Conservation (phyloP, 495 filamentous ascomycete genomes). For the Physcia stellaris region DNA sequence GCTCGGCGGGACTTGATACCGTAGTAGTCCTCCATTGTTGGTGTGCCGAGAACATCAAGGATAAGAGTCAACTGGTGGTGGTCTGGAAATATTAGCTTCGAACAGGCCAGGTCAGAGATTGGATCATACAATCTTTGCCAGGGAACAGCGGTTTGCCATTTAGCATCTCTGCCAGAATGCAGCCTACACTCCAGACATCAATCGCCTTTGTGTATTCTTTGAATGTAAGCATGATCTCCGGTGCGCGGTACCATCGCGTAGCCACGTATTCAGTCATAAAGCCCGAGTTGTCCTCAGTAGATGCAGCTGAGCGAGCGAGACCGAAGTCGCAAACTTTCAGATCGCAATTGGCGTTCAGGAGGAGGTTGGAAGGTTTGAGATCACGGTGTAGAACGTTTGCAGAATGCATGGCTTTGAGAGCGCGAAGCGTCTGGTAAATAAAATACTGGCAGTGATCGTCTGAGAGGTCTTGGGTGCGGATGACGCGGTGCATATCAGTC, state of each 20-base stretch:
- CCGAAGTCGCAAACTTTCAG: constrained; percentile 99
- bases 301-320: constrained; percentile 81
- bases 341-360: constrained; percentile 98
- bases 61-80: constrained; percentile 98
- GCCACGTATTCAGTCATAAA: constrained; percentile 99
- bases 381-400: constrained; percentile 97
- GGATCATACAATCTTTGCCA: constrained; percentile 85
- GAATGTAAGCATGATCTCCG: constrained; percentile 99
- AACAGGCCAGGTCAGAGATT: no score
- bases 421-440: constrained; percentile 98
- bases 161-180: constrained; percentile 99
- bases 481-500: constrained; percentile 99
- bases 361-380: constrained; percentile 89
- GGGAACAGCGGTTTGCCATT: constrained; percentile 98
- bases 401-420: constrained; percentile 97
- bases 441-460: constrained; percentile 99
- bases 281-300: constrained; percentile 94
- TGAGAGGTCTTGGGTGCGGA: constrained; percentile 94
- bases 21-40: constrained; percentile 99
- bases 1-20: constrained; percentile 98
- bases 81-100: no score
- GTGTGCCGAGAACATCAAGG: constrained; percentile 92
- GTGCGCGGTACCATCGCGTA: constrained; percentile 96
- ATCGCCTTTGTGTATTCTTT: constrained; percentile 99
- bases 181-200: constrained; percentile 98